Base-by-base conservation (phyloP, 2,329 filamentous ascomycete species). In the Dothiorella sarmentorum region DNA sequence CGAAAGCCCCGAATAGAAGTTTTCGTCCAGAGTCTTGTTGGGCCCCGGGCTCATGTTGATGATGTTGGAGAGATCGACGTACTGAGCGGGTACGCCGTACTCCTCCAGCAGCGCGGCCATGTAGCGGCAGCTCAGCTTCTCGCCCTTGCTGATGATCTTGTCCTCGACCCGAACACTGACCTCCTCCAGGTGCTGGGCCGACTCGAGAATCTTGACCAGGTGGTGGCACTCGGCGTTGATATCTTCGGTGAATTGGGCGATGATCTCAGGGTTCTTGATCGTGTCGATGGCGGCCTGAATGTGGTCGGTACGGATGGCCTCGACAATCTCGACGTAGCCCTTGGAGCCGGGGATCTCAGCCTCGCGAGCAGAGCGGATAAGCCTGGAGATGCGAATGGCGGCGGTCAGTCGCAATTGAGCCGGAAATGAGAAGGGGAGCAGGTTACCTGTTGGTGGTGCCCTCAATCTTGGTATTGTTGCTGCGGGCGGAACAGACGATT, bases 401-500 rank as follows among this genome's bases (percentile, higher is more conserved):
- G 13, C 13, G 55, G 43, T 49, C 42, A 58, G 42, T 29, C 11
- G 40, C 42, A 7, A 29, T 53, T 13, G 45, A 22, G 57, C 31
- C 15, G 20, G 13, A 2, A 18, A 26, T n/a, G 45, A 45, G 57
- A 38, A 35, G 55, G 55, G 22, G 26, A 29, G 61, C 56, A 72
- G 82, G 87, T 84, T 77, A 92, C 89, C 91, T 85, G 76, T 95
- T 97, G 35, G 94, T 99, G 61, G 94, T 99, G 62, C 94, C 94
- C 67, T 95, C 91, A 57, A 87, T 85, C 78, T 99, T 99, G 72
- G 93, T 96, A 63, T 91, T 92, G 61, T 90, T 94, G 76, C 91
- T 97, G 71, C 94, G 83, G 40, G 94, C 94, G 61, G 94, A 99
- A 77, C 94, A 99, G 60, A 99, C 93, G 59, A 99, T 88, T 59